Base-by-base conservation (phyloP, 139 green algal species). In the Closterium sp. region DNA sequence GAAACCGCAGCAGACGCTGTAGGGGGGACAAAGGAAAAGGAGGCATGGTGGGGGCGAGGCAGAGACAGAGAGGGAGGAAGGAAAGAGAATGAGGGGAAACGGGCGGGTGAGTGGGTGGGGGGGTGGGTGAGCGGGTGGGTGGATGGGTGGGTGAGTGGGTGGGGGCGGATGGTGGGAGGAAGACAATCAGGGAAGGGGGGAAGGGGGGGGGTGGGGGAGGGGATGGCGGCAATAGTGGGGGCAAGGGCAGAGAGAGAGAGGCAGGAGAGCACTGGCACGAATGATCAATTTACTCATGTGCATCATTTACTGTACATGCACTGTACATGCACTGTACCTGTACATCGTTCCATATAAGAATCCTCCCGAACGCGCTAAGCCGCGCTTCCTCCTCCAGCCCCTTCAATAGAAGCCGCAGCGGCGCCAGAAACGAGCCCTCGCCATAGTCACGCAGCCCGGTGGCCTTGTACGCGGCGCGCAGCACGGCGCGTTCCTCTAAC, bases 391-490 rank as follows among this genome's bases (percentile, higher is more conserved):
- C 84, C 30, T 87, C 84, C 21, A 87, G 84, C 8, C 84, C 84
- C 32, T 87, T 87, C 31, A 87, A 34, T 87, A 87, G 84, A 35
- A 87, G 31, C 32, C 32, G 84, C 32, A 87, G 84, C 32, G 19
- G 19, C 84, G 31, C 25, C 84, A 87, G 31, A 30, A 87, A 87
- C 84, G 31, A 23, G 3, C 31, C 31, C 84, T 87, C 84, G 84
- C 84, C 84, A 87, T 35, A 87, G 84, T 87, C 84, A 33, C 32
- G 84, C 84, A 87, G 84, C 23, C 84, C 84, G 12, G 84, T 87
- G 84, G 84, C 84, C 84, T 87, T 87, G 84, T 34, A 87, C 84
- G 84, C 84, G 55, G 55, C 55, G 55, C 55, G 55, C 55, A 76
- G 55, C 55, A 76, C 55, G 0, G 55, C 55, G 55, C 55, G 55